Conservation (phyloP, 768 basidiomycete species). For the Galerina sulciceps region DNA sequence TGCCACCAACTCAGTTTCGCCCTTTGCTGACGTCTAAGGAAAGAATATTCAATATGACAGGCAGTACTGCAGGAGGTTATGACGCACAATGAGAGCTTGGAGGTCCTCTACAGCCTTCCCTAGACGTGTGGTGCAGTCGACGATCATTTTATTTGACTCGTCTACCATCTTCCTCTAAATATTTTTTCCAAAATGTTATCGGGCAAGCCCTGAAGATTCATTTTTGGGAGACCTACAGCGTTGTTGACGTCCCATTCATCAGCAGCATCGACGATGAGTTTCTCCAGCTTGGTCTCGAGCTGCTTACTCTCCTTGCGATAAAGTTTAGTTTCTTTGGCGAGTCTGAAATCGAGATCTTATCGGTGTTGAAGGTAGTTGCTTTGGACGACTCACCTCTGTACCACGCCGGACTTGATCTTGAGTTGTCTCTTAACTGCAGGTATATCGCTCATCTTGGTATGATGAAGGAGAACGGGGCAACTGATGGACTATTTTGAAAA, state of each 20-base stretch:
- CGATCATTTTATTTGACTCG: conserved; percentile 83
- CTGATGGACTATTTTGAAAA: neutral
- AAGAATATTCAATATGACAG: conserved; percentile 4
- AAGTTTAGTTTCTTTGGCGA: conserved; percentile 67
- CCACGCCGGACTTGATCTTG: conserved; percentile 74
- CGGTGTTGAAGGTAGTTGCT: conserved; percentile 9
- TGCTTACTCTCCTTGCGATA: conserved; percentile 72
- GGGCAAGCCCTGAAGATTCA: neutral
- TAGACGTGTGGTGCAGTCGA: conserved; percentile 65
- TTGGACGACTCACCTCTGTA: conserved; percentile 57
- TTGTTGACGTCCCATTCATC: conserved; percentile 83
- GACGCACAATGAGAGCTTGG: conserved; percentile 68
- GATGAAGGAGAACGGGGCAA: neutral
- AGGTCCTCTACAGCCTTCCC: conserved; percentile 67
- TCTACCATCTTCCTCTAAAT: conserved; percentile 74
- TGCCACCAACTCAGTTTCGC: conserved; percentile 38
- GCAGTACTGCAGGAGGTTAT: conserved; percentile 1
- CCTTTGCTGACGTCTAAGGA: conserved; percentile 39
- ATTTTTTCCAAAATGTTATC: neutral
- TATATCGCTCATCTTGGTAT: conserved; percentile 49
- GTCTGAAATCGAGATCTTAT: conserved; percentile 37
- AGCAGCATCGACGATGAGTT: conserved; percentile 59
- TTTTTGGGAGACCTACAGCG: conserved; percentile 48
- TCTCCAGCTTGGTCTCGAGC: conserved; percentile 61
- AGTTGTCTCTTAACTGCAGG: conserved; percentile 64